These are phyloP conservation scores for Borovskyia barvae DNA, from an alignment of 208 protist genomes.

Conservation along the genomic window DNA sequence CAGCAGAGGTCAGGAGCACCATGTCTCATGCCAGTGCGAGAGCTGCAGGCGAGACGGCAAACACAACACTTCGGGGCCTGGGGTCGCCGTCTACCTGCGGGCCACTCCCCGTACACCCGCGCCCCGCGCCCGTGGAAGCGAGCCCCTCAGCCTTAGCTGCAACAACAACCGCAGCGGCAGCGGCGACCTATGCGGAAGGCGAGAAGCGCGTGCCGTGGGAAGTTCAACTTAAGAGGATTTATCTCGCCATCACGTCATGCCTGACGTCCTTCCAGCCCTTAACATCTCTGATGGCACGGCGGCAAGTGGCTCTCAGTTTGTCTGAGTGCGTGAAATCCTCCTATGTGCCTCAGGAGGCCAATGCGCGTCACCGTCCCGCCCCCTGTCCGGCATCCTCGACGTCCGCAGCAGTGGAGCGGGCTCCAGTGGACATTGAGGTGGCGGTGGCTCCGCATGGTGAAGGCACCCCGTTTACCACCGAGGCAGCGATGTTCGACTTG, in stretches of 20 bases:
- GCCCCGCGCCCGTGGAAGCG: too few species aligned
- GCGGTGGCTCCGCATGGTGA: not conserved
- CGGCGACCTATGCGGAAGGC: not conserved
- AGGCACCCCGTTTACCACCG: not conserved
- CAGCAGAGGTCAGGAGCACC: too few species aligned
- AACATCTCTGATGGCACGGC: constrained; percentile 5
- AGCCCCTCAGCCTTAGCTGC: too few species aligned
- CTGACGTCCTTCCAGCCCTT: constrained; percentile 32
- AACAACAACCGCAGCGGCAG: too few species aligned
- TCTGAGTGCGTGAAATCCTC: constrained; percentile 32
- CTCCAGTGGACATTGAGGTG: not conserved
- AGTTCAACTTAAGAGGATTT: constrained; percentile 28
- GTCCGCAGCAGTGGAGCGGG: not conserved
- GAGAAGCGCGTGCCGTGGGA: constrained; percentile 2
- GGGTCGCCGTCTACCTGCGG: not conserved
- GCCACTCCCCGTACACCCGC: too few species aligned
- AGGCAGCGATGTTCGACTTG: constrained; percentile 26
- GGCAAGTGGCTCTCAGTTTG: constrained; percentile 9
- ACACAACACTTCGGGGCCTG: too few species aligned
- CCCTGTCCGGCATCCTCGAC: too few species aligned
- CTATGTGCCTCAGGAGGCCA: constrained; percentile 8
- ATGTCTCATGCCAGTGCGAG: too few species aligned
- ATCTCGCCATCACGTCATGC: constrained; percentile 32
- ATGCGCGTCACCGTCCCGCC: not conserved
- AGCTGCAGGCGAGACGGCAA: too few species aligned